Evolutionary conservation across 345 rosid species (phyloP), one percentile per base, ranked within the genome.

Genomic region (Ricinus communis): DNA sequence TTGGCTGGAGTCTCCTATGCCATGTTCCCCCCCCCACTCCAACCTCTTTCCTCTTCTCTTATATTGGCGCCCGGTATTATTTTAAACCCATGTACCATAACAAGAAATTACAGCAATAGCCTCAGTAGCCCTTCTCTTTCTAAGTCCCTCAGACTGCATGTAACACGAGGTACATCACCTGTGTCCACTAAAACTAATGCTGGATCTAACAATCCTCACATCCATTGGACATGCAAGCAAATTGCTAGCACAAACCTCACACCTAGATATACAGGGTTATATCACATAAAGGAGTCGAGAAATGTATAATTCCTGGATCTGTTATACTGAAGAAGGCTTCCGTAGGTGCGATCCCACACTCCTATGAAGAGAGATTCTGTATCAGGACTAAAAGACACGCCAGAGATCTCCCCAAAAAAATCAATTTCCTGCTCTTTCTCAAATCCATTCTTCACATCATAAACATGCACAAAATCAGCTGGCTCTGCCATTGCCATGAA

Each of bases 401-500:
- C 90, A 21, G 90, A 84, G 69, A 86, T 86, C 84, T 86, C 88
- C 27, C 90, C 90, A 61, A 86, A 86, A 75, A 86, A 84, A 74
- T 86, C 90, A 9, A 86, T 79, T 80, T 84, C 90, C 80, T 84
- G 90, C 74, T 84, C 87, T 66, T 84, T 83, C 75, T 81, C 88
- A 58, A 71, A 86, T 65, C 85, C 86, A 30, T 71, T 80, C 70
- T 77, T 82, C n/a, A 72, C 85, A 69, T 86, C 88, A 57, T 79
- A 86, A 12, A 86, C 85, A 51, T 86, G 90, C 21, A 86, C 90
- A 40, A 86, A 84, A 72, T 84, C 90, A 24, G 90, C 90, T 27
- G 90, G 90, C 74, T 86, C 90, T 27, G 87, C 88, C 81, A 76
- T 82, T 36, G 86, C 85, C 88, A 86, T 81, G 72, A 73, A 84